Evolutionary conservation across 352 stramenopile genomes (phyloP).

Genomic region (Globisporangium nunn): DNA sequence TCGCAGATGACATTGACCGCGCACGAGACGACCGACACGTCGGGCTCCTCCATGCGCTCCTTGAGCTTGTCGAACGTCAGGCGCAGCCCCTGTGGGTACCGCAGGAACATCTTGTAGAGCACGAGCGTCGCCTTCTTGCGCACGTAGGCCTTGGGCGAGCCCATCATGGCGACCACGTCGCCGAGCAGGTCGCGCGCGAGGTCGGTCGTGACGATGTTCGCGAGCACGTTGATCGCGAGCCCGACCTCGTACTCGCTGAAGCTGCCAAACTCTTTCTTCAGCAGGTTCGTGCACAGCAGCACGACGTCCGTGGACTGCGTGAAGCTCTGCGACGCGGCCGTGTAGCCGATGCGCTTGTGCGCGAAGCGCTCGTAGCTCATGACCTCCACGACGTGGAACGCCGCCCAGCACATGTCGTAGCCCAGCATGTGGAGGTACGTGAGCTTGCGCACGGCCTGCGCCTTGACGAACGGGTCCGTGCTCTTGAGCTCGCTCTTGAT

Average conservation of each 20-base stretch:
- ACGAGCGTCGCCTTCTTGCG: conserved; percentile 98
- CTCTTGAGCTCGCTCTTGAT: conserved; percentile 97
- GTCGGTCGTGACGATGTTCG: conserved; percentile 98
- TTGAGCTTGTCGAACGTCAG: conserved; percentile 98
- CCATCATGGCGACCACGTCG: conserved; percentile 90
- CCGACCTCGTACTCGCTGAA: conserved; percentile 95
- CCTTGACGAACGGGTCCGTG: conserved; percentile 95
- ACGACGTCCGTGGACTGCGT: conserved; percentile 97
- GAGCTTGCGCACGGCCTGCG: conserved; percentile 95
- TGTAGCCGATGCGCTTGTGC: conserved; percentile 96
- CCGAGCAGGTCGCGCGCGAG: conserved; percentile 91
- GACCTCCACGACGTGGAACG: conserved; percentile 98
- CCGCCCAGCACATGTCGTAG: conserved; percentile 97
- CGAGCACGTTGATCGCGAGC: conserved; percentile 96
- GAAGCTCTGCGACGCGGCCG: conserved; percentile 94
- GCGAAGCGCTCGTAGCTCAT: conserved; percentile 95
- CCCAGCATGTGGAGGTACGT: conserved; percentile 98
- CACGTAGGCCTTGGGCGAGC: conserved; percentile 94
- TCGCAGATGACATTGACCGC: conserved; percentile 99
- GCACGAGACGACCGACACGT: conserved; percentile 95
- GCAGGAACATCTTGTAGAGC: conserved; percentile 98
- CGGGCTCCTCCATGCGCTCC: conserved; percentile 92
- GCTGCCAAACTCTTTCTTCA: conserved; percentile 96
- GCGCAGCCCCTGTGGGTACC: conserved; percentile 96
- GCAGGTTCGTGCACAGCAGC: conserved; percentile 96